Conservation (phyloP, 495 filamentous ascomycete genomes). For the Aspergillus cavernicola region DNA sequence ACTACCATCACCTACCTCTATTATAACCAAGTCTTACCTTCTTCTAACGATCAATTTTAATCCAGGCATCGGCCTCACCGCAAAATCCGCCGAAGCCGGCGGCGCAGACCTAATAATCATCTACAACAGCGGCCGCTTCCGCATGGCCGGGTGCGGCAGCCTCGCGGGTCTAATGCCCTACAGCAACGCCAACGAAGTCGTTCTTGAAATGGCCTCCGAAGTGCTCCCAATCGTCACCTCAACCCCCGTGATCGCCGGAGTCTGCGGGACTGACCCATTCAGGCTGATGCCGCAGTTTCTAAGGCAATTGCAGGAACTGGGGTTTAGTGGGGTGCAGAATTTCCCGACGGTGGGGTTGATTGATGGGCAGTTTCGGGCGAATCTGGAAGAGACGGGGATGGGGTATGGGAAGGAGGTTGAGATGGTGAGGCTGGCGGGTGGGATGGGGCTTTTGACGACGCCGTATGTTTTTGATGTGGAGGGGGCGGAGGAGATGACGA, state of each 20-base stretch:
- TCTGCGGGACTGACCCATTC: slow-evolving; percentile 67
- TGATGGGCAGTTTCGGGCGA: slow-evolving; percentile 60
- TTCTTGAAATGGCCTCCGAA: slow-evolving; percentile 62
- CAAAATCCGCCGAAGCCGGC: slow-evolving; percentile 64
- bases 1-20: too few relatives aligned
- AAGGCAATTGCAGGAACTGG: slow-evolving; percentile 50
- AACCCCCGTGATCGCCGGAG: slow-evolving; percentile 63
- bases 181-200: slow-evolving; percentile 66
- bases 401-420: slow-evolving; percentile 60
- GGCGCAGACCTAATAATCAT: slow-evolving; percentile 66
- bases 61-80: slow-evolving; percentile 65
- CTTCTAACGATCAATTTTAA: too few relatives aligned
- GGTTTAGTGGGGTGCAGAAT: slow-evolving; percentile 67
- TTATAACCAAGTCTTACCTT: too few relatives aligned
- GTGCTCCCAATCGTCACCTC: slow-evolving; percentile 59
- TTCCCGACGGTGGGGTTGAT: slow-evolving; percentile 71
- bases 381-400: slow-evolving; percentile 71
- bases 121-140: slow-evolving; percentile 71
- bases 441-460: slow-evolving; percentile 59
- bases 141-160: slow-evolving; percentile 68
- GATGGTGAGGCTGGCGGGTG: slow-evolving; percentile 54
- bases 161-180: slow-evolving; percentile 71
- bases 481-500: slow-evolving; percentile 56
- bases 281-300: slow-evolving; percentile 55
- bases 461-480: slow-evolving; percentile 64